phyloP scores from a whole-genome alignment of 208 protist genomes.

The Tetramitus jugosus region DNA sequence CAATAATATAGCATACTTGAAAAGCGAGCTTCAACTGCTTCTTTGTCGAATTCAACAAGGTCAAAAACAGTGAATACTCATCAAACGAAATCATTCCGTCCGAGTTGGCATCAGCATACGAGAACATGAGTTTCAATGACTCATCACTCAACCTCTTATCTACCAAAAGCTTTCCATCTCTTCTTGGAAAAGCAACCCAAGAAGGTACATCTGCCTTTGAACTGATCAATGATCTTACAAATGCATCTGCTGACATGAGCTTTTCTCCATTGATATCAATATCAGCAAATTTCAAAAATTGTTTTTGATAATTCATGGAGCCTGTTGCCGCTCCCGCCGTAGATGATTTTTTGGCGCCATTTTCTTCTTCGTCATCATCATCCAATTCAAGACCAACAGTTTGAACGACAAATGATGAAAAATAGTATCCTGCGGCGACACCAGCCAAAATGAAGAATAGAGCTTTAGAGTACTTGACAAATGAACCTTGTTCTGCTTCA shows the following conservation, averaged over 20 bases:
- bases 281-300: constrained; percentile 7
- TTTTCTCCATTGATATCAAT: not conserved
- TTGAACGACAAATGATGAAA: no score
- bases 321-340: no score
- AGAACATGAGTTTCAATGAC: not conserved
- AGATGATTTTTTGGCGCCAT: no score
- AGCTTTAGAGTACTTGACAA: no score
- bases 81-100: constrained; percentile 3
- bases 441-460: no score
- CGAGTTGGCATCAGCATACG: not conserved
- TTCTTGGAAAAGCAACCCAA: constrained; percentile 16
- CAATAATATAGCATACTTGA: not conserved
- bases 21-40: not conserved
- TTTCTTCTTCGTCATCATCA: no score
- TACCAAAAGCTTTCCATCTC: constrained; percentile 10
- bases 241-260: not conserved
- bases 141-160: not conserved
- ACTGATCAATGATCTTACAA: not conserved
- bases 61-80: constrained; percentile 17
- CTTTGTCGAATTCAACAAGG: not conserved
- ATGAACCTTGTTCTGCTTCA: no score
- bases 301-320: no score
- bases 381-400: no score
- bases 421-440: no score
- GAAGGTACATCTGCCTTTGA: not conserved